Conservation (phyloP, 768 basidiomycete genomes). For the Tricholoma hemisulphureum region DNA sequence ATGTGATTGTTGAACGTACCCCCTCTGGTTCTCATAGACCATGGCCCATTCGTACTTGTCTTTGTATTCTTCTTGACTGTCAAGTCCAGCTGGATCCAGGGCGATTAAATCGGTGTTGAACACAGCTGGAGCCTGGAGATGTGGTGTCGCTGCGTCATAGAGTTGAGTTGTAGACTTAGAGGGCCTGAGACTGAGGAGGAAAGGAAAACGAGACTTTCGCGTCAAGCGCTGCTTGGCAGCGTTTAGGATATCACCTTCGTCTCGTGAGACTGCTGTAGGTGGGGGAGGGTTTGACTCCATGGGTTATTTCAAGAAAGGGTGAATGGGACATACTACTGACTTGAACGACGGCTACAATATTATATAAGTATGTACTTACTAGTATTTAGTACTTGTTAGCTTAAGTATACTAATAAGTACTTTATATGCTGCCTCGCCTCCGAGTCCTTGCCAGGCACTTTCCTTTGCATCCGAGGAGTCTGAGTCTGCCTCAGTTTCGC, state of each 20-base stretch:
- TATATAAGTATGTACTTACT: too few species aligned
- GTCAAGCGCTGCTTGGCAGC: constrained; percentile 47
- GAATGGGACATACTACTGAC: too few species aligned
- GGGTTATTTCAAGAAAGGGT: background rate
- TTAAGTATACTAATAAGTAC: too few species aligned
- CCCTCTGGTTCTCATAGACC: constrained; percentile 81
- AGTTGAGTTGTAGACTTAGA: constrained; percentile 5
- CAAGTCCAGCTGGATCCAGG: constrained; percentile 12
- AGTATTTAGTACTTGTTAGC: too few species aligned
- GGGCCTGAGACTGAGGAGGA: constrained; percentile 29
- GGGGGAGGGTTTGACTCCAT: constrained; percentile 32
- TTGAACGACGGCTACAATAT: too few species aligned
- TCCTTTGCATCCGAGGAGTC: background rate
- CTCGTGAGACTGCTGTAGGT: constrained; percentile 37
- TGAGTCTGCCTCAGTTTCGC: background rate
- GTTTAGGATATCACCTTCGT: constrained; percentile 42
- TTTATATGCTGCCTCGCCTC: background rate
- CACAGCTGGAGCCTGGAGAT: background rate
- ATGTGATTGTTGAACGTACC: constrained; percentile 41
- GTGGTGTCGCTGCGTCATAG: constrained; percentile 4
- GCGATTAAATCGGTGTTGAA: constrained; percentile 5
- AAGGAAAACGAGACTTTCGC: constrained; percentile 35
- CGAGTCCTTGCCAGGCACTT: too few species aligned
- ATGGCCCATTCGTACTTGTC: constrained; percentile 76
- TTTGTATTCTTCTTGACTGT: constrained; percentile 29